phyloP scores from a whole-genome alignment of 2,329 filamentous ascomycete genomes.

The Epichloe baconii region DNA sequence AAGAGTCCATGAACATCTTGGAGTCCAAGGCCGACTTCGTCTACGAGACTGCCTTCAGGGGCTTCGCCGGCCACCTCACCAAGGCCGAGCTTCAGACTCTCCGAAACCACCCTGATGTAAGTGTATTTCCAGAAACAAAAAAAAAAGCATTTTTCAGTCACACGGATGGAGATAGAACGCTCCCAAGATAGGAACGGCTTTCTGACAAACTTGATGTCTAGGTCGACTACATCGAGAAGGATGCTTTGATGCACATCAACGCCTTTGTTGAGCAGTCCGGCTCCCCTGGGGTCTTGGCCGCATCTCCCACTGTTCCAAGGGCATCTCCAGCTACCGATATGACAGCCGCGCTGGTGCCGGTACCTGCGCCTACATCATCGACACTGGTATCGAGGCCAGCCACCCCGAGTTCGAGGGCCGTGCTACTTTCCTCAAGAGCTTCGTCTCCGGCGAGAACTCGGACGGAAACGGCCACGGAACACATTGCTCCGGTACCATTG shows the following conservation, averaged over 20 bases:
- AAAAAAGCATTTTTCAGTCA: too few relatives aligned
- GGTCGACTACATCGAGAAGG: conserved; percentile 25
- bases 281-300: conserved; percentile 19
- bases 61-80: conserved; percentile 14
- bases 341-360: conserved; percentile 27
- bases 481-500: conserved; percentile 22
- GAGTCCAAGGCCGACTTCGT: conserved; percentile 12
- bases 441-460: conserved; percentile 10
- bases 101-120: conserved; percentile 13
- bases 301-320: conserved; percentile 21
- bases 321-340: conserved; percentile 22
- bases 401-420: conserved; percentile 25
- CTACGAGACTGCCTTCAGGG: conserved; percentile 12
- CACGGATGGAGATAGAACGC: too few relatives aligned
- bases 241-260: conserved; percentile 17
- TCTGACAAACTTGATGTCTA: not conserved
- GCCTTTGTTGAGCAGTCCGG: conserved; percentile 8
- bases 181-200: too few relatives aligned
- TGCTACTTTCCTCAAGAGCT: conserved; percentile 19
- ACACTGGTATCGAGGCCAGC: conserved; percentile 28
- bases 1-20: conserved; percentile 8
- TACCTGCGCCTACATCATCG: conserved; percentile 32
- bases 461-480: conserved; percentile 31
- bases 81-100: conserved; percentile 10
- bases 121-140: not conserved